Conservation (phyloP, 2,329 filamentous ascomycete species). For the Atkinsonella hypoxylon region DNA sequence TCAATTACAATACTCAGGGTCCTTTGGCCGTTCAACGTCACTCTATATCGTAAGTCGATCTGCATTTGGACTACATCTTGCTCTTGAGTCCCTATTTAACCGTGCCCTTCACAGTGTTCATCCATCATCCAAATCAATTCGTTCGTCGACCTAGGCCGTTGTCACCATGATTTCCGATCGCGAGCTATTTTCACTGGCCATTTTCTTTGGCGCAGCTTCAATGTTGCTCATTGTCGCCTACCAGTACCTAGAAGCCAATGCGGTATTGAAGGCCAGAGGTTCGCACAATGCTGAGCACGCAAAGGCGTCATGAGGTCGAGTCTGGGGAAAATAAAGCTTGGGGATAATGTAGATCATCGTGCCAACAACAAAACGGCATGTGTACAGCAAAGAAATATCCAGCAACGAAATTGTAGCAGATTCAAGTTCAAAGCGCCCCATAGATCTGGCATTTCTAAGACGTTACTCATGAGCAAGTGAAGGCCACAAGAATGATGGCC, state of each 20-base stretch:
- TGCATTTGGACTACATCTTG: no score
- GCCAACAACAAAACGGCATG: not conserved
- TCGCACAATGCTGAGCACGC: not conserved
- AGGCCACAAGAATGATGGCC: no score
- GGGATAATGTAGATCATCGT: not conserved
- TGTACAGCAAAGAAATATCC: not conserved
- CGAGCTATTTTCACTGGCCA: constrained; percentile 80
- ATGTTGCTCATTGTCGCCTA: constrained; percentile 93
- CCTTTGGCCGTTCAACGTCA: not conserved
- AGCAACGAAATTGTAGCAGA: not conserved
- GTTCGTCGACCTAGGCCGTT: constrained; percentile 5
- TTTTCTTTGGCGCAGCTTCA: constrained; percentile 80
- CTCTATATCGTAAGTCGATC: not conserved
- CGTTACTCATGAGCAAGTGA: no score
- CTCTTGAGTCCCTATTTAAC: not conserved
- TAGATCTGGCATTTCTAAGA: not conserved
- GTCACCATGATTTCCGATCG: constrained; percentile 84
- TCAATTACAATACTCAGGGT: not conserved
- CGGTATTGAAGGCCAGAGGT: constrained; percentile 20
- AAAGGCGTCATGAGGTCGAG: constrained; percentile 3
- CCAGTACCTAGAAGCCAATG: constrained; percentile 92
- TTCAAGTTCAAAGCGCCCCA: not conserved
- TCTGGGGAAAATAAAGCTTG: not conserved
- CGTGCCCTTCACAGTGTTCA: not conserved
- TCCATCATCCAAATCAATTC: not conserved